phyloP scores from a whole-genome alignment of 805 yeast species.

The Monosporozyma servazzii region DNA sequence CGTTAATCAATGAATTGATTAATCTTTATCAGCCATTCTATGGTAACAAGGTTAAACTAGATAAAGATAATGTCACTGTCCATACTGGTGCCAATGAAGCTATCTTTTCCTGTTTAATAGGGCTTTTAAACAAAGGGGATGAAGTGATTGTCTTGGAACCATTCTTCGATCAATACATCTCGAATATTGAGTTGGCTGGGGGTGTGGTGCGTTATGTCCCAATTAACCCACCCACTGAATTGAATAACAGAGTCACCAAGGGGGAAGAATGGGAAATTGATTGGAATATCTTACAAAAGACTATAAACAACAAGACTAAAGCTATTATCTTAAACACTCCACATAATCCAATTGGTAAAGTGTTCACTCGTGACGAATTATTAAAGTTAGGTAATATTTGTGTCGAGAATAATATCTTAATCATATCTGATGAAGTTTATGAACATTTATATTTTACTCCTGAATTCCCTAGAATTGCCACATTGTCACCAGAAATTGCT shows the following conservation, averaged over 20 bases:
- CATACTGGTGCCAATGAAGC: conserved; percentile 99
- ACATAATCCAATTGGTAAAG: conserved; percentile 93
- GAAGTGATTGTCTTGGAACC: conserved; percentile 97
- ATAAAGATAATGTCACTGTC: conserved; percentile 43
- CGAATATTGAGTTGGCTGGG: conserved; percentile 89
- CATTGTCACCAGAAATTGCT: conserved; percentile 68
- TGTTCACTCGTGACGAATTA: conserved; percentile 70
- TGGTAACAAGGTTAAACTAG: conserved; percentile 37
- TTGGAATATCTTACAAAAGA: conserved; percentile 62
- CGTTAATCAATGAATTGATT: conserved; percentile 60
- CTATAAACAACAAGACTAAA: conserved; percentile 70
- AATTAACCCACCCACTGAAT: conserved; percentile 71
- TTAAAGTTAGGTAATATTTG: conserved; percentile 69
- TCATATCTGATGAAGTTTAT: conserved; percentile 91
- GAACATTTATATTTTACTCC: conserved; percentile 73
- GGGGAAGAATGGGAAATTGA: conserved; percentile 87
- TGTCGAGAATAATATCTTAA: conserved; percentile 70
- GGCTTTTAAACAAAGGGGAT: conserved; percentile 77
- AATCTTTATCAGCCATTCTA: conserved; percentile 62
- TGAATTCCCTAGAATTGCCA: conserved; percentile 73
- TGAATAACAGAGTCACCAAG: conserved; percentile 50
- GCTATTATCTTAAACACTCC: conserved; percentile 87
- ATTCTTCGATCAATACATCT: conserved; percentile 91
- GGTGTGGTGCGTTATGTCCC: conserved; percentile 86
- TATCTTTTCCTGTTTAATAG: conserved; percentile 74